These are phyloP conservation scores for Tagetes patula DNA, from an alignment of 129 eudicot species.

Conservation along the genomic window DNA sequence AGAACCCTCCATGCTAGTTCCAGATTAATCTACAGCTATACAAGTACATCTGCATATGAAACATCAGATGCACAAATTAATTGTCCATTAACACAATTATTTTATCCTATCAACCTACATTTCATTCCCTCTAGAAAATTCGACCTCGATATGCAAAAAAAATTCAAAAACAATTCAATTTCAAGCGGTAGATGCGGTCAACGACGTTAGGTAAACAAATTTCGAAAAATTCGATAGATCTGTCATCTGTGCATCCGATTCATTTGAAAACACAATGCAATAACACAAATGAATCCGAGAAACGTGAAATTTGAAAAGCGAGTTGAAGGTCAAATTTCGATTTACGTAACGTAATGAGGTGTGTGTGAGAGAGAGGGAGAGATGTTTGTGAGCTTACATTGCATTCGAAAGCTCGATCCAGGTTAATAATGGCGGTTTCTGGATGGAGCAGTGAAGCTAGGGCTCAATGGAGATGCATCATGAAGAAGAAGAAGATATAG, in stretches of 20 bases:
- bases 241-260: conserved; percentile 24
- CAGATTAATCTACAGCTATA: conserved; percentile 35
- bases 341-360: neutral
- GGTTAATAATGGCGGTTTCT: conserved; percentile 25
- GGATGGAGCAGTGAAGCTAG: conserved; percentile 33
- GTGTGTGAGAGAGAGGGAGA: neutral
- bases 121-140: conserved; percentile 18
- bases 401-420: conserved; percentile 42
- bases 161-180: conserved; percentile 4
- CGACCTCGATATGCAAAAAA: conserved; percentile 5
- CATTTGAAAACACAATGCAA: conserved; percentile 8
- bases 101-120: conserved; percentile 19
- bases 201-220: conserved; percentile 23
- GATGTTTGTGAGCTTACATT: conserved; percentile 44
- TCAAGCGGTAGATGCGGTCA: conserved; percentile 20
- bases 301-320: conserved; percentile 1
- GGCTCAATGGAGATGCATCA: conserved; percentile 34
- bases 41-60: conserved; percentile 35
- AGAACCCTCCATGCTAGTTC: conserved; percentile 25
- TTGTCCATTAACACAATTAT: neutral
- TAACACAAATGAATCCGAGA: conserved; percentile 10
- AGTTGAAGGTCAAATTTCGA: conserved; percentile 3
- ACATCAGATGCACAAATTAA: conserved; percentile 25
- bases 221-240: conserved; percentile 12
- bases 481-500: conserved; percentile 18